Percentiles rank a stretch among this genome's conserved stretches.
Conservation (phyloP, 306 rosid species). For the Begonia masoniana region DNA sequence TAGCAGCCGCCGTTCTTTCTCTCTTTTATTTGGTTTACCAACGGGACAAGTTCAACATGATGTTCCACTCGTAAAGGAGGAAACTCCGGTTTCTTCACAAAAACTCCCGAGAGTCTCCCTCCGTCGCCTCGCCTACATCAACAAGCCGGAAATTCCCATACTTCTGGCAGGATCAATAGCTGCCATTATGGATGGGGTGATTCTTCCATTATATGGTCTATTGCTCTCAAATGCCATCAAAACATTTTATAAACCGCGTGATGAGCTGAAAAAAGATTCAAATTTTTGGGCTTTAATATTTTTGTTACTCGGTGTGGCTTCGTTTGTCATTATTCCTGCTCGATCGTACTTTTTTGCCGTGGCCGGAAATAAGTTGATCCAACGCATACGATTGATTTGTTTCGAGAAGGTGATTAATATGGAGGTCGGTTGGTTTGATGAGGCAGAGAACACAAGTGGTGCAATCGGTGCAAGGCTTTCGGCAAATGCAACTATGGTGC, state of each 20-base stretch:
- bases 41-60: slow-evolving; percentile 15
- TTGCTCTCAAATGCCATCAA: slow-evolving; percentile 28
- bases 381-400: slow-evolving; percentile 43
- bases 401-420: slow-evolving; percentile 53
- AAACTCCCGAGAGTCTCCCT: slow-evolving; percentile 27
- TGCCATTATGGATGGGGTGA: slow-evolving; percentile 37
- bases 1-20: slow-evolving; percentile 31
- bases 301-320: slow-evolving; percentile 25
- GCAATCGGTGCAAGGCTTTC: slow-evolving; percentile 69
- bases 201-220: slow-evolving; percentile 38
- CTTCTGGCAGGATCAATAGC: slow-evolving; percentile 43
- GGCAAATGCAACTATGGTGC: slow-evolving; percentile 43
- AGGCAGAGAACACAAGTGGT: slow-evolving; percentile 58
- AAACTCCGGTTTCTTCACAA: slow-evolving; percentile 10
- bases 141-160: slow-evolving; percentile 64
- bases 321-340: slow-evolving; percentile 27
- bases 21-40: slow-evolving; percentile 23
- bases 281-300: slow-evolving; percentile 51
- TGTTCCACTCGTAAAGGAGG: slow-evolving; percentile 4
- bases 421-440: slow-evolving; percentile 79
- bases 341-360: slow-evolving; percentile 47
- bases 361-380: slow-evolving; percentile 52
- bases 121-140: slow-evolving; percentile 44
- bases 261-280: slow-evolving; percentile 43
- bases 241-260: slow-evolving; percentile 48